phyloP scores from a whole-genome alignment of 352 stramenopile genomes.

The Phytopythium montanum region DNA sequence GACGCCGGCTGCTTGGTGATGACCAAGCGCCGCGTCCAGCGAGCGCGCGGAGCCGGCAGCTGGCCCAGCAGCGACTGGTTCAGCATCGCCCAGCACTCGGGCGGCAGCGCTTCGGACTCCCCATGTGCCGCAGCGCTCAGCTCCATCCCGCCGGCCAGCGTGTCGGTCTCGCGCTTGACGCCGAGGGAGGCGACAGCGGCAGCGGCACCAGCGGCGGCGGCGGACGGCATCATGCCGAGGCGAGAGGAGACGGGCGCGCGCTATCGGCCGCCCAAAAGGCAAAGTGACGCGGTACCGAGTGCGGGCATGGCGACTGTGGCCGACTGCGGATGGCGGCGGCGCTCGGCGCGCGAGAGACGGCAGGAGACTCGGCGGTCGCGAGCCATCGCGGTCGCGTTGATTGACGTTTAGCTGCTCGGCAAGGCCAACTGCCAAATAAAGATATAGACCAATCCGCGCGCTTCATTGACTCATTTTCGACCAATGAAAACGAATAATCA shows the following conservation, averaged over 20 bases:
- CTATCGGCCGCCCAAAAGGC: neutral
- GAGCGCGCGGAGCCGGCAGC: conserved; percentile 27
- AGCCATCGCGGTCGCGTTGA: conserved; percentile 3
- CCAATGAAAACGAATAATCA: neutral
- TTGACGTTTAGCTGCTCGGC: neutral
- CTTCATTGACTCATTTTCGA: neutral
- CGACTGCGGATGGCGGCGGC: neutral
- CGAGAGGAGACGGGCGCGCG: neutral
- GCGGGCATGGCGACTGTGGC: too few species aligned
- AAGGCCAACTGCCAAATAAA: conserved; percentile 6
- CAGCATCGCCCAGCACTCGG: conserved; percentile 4
- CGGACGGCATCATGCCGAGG: neutral
- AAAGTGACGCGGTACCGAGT: conserved; percentile 7
- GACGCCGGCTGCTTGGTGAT: conserved; percentile 82
- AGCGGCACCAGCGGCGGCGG: neutral
- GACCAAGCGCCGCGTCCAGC: conserved; percentile 71
- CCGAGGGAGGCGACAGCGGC: neutral
- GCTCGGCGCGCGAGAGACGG: too few species aligned
- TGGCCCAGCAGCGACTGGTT: neutral
- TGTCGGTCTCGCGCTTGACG: neutral
- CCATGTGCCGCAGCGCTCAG: neutral
- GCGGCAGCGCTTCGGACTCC: neutral
- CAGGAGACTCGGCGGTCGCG: neutral
- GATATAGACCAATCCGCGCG: conserved; percentile 9
- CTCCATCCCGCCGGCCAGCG: neutral